Evolutionary conservation across 1,284 basidiomycete genomes (phyloP).

Genomic region (Cutaneotrichosporon sp.): DNA sequence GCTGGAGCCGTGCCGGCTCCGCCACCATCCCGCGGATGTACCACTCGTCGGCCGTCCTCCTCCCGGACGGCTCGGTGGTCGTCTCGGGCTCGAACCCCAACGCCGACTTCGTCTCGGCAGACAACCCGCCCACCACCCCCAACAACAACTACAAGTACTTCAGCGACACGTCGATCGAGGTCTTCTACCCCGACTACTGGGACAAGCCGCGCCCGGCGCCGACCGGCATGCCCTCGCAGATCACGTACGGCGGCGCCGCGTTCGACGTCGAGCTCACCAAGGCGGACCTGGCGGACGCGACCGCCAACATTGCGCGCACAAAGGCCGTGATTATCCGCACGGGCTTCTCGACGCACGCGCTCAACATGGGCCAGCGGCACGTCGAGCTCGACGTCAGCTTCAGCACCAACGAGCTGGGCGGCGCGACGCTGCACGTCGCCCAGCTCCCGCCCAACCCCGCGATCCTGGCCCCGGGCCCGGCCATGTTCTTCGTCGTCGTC

Average conservation of each 20-base stretch:
- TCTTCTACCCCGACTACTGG: slow-evolving; percentile 57
- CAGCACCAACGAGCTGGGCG: slow-evolving; percentile 74
- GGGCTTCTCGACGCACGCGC: slow-evolving; percentile 92
- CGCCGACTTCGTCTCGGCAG: slow-evolving; percentile 61
- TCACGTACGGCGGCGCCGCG: slow-evolving; percentile 70
- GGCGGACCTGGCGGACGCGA: slow-evolving; percentile 56
- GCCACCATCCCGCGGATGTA: slow-evolving; percentile 75
- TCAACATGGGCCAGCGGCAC: slow-evolving; percentile 61
- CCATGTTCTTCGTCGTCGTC: slow-evolving; percentile 74
- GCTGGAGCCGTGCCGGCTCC: slow-evolving; percentile 70
- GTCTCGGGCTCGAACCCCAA: slow-evolving; percentile 94
- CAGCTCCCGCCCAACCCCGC: slow-evolving; percentile 80
- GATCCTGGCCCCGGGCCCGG: slow-evolving; percentile 81
- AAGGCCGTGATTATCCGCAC: slow-evolving; percentile 78
- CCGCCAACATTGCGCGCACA: slow-evolving; percentile 56
- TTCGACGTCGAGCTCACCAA: slow-evolving; percentile 72
- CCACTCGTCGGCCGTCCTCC: slow-evolving; percentile 80
- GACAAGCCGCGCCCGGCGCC: slow-evolving; percentile 67
- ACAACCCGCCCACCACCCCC: slow-evolving; percentile 38
- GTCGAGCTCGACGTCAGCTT: slow-evolving; percentile 76
- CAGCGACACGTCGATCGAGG: slow-evolving; percentile 46
- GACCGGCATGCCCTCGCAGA: slow-evolving; percentile 31
- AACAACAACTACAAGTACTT: slow-evolving; percentile 47
- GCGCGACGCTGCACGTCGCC: slow-evolving; percentile 71
- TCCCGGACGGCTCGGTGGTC: slow-evolving; percentile 82